Conservation (phyloP, 257 asterid genomes). For the Scutellaria minor region DNA sequence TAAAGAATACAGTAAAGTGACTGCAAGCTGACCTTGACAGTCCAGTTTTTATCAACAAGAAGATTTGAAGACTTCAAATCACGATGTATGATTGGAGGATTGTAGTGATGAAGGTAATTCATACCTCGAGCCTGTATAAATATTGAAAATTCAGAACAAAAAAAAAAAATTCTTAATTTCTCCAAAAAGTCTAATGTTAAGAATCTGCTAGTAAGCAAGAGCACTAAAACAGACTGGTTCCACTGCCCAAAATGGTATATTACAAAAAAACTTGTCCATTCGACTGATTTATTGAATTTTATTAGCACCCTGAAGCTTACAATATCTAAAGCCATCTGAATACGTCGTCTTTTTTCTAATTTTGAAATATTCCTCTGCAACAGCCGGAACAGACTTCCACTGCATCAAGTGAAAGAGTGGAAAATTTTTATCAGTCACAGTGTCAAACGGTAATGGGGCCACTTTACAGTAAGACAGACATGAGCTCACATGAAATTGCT, state of each 20-base stretch:
- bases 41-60: conserved; percentile 98
- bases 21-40: conserved; percentile 73
- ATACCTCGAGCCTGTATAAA: conserved; percentile 81
- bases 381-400: conserved; percentile 95
- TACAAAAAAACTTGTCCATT: conserved; percentile 9
- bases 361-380: conserved; percentile 71
- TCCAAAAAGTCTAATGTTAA: neutral
- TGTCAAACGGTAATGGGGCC: neutral
- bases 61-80: conserved; percentile 97
- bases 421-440: conserved; percentile 18
- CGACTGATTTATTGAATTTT: conserved; percentile 21
- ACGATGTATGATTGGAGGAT: conserved; percentile 91
- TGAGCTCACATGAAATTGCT: neutral
- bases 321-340: conserved; percentile 92
- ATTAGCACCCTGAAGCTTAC: conserved; percentile 54
- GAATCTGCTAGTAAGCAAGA: conserved; percentile 25
- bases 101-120: conserved; percentile 92
- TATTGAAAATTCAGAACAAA: conserved; percentile 15
- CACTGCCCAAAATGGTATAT: neutral
- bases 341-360: conserved; percentile 84
- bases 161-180: neutral
- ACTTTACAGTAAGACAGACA: neutral
- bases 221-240: neutral
- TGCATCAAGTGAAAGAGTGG: conserved; percentile 42
- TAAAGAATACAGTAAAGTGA: neutral